Percentiles rank a stretch among this genome's conserved stretches.
These are phyloP conservation scores for Xenoacremonium recifei DNA, from an alignment of 2,329 filamentous ascomycete genomes.

Conservation along the genomic window DNA sequence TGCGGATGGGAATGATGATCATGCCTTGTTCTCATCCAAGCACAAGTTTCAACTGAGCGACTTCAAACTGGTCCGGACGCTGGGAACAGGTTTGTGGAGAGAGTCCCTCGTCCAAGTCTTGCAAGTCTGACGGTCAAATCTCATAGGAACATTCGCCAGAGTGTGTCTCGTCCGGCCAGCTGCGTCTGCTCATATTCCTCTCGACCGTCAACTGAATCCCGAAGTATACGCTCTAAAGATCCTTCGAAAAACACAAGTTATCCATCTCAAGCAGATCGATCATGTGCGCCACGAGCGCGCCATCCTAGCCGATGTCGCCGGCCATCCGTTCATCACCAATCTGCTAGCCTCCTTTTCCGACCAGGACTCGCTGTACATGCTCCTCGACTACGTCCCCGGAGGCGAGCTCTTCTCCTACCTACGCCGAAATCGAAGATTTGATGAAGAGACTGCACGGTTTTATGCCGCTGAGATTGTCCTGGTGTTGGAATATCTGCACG, in stretches of 20 bases:
- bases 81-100: constrained; percentile 64
- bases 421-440: constrained; percentile 73
- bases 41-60: constrained; percentile 44
- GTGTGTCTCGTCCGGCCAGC: constrained; percentile 75
- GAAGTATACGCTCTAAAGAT: constrained; percentile 80
- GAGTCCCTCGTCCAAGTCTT: background rate
- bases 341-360: constrained; percentile 79
- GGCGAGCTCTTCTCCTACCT: constrained; percentile 85
- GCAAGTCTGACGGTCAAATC: constrained; percentile 6
- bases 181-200: constrained; percentile 43
- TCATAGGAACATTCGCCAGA: constrained; percentile 72
- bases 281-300: constrained; percentile 82
- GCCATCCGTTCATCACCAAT: constrained; percentile 80
- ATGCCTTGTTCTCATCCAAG: constrained; percentile 24
- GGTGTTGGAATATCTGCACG: constrained; percentile 78
- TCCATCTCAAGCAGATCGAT: constrained; percentile 82
- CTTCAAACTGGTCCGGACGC: constrained; percentile 71
- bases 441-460: constrained; percentile 75
- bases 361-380: constrained; percentile 75
- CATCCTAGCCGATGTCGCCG: constrained; percentile 73
- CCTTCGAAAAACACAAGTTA: constrained; percentile 69
- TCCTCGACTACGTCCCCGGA: constrained; percentile 80
- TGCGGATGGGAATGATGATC: constrained; percentile 2
- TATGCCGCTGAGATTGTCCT: constrained; percentile 83
- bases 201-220: constrained; percentile 34